phyloP scores from a whole-genome alignment of 139 green algal genomes.

The Chlorella sp. region DNA sequence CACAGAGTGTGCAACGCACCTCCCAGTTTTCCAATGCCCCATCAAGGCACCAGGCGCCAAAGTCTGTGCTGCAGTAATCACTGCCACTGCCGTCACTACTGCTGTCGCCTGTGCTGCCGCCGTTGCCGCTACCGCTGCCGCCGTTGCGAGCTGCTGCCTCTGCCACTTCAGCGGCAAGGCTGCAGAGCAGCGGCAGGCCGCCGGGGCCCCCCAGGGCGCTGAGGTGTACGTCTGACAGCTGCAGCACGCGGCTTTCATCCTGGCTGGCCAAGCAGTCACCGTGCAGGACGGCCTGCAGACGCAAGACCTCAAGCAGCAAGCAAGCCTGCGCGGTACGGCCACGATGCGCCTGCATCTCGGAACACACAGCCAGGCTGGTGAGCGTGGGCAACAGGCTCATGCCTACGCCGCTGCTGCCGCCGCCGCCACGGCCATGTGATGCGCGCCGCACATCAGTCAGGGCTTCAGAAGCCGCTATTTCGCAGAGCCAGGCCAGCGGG shows the following conservation, averaged over 20 bases:
- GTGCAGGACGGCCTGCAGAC: background rate
- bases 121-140: background rate
- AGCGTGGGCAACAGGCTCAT: background rate
- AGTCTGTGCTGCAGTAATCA: background rate
- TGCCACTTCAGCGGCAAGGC: background rate
- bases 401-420: no score
- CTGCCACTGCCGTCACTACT: no score
- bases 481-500: background rate
- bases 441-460: background rate
- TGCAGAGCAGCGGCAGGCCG: constrained; percentile 7
- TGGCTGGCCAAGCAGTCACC: background rate
- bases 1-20: no score
- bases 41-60: background rate
- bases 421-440: no score
- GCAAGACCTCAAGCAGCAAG: background rate
- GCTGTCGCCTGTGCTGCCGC: no score
- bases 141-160: background rate
- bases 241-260: background rate
- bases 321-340: background rate
- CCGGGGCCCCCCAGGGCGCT: background rate
- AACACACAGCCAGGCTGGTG: background rate
- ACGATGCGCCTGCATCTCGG: background rate
- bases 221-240: background rate
- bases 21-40: no score
- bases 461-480: background rate